Conservation (phyloP, 2,329 filamentous ascomycete species). For the Talaromyces sp. region DNA sequence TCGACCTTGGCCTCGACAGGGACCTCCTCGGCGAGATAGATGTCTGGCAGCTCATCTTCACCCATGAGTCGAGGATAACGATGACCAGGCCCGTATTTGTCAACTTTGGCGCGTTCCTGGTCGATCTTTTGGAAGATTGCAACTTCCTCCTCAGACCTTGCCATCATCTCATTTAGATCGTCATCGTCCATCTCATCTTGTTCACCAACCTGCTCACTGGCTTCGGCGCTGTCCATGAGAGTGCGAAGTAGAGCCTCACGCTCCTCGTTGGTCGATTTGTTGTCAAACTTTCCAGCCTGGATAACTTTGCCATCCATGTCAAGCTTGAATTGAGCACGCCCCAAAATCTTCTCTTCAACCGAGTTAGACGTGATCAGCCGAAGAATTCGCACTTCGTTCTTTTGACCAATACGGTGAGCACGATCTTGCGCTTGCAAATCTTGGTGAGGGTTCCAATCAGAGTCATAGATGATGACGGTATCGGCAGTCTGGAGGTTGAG, state of each 20-base stretch:
- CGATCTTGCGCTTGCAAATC: slow-evolving; percentile 99
- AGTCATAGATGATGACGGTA: slow-evolving; percentile 99
- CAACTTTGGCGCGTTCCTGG: slow-evolving; percentile 61
- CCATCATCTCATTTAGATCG: slow-evolving; percentile 90
- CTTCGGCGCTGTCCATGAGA: slow-evolving; percentile 74
- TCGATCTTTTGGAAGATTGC: slow-evolving; percentile 76
- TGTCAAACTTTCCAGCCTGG: slow-evolving; percentile 97
- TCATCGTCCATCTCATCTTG: slow-evolving; percentile 99
- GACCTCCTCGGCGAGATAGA: slow-evolving; percentile 84
- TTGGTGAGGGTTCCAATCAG: slow-evolving; percentile 99
- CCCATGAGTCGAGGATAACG: slow-evolving; percentile 72
- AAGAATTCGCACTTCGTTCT: slow-evolving; percentile 97
- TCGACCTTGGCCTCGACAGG: slow-evolving; percentile 74
- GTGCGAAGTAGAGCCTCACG: slow-evolving; percentile 95
- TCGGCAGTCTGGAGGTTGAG: slow-evolving; percentile 96
- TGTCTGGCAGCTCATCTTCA: slow-evolving; percentile 85
- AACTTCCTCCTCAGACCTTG: slow-evolving; percentile 77
- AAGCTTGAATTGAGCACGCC: slow-evolving; percentile 93
- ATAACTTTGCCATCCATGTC: slow-evolving; percentile 99
- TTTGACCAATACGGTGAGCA: slow-evolving; percentile 99
- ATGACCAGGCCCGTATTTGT: slow-evolving; percentile 67
- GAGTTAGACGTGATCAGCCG: slow-evolving; percentile 95
- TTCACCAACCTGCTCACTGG: slow-evolving; percentile 66
- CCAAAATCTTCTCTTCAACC: slow-evolving; percentile 96
- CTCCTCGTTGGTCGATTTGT: slow-evolving; percentile 97